A percentile compares a stretch with the other conserved stretches of the same genome.
Conservation (phyloP, 2,329 filamentous ascomycete species). For the Corinectria fuckeliana region DNA sequence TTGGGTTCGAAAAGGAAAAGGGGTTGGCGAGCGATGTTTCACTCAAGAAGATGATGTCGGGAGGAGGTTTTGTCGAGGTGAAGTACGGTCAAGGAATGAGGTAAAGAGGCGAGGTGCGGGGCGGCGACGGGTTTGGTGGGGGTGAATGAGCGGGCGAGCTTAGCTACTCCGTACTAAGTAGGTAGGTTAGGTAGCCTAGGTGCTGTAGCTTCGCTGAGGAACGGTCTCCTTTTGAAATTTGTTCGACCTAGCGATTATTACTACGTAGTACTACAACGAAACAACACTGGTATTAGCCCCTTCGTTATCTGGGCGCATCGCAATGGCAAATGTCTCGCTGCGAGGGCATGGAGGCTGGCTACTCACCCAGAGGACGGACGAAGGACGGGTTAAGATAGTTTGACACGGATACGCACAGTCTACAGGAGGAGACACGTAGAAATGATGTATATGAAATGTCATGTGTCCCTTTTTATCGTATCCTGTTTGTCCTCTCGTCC, state of each 20-base stretch:
- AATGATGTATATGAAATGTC: too few relatives aligned
- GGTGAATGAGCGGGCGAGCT: not conserved
- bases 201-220: too few relatives aligned
- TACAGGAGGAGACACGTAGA: too few relatives aligned
- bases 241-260: not conserved
- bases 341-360: not conserved
- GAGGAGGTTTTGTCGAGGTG: conserved; percentile 25
- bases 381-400: not conserved
- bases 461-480: conserved; percentile 12
- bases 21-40: conserved; percentile 4
- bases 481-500: not conserved
- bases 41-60: conserved; percentile 18
- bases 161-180: not conserved
- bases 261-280: too few relatives aligned
- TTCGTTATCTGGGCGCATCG: not conserved
- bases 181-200: conserved; percentile 2
- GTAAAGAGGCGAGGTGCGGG: conserved; percentile 27
- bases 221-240: not conserved
- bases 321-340: not conserved
- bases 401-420: too few relatives aligned
- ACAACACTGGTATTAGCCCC: too few relatives aligned
- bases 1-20: conserved; percentile 11
- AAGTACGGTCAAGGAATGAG: conserved; percentile 28
- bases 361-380: not conserved
- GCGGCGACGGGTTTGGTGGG: conserved; percentile 29